phyloP scores from a whole-genome alignment of 2,329 filamentous ascomycete species.

The Aspergillus flavus region DNA sequence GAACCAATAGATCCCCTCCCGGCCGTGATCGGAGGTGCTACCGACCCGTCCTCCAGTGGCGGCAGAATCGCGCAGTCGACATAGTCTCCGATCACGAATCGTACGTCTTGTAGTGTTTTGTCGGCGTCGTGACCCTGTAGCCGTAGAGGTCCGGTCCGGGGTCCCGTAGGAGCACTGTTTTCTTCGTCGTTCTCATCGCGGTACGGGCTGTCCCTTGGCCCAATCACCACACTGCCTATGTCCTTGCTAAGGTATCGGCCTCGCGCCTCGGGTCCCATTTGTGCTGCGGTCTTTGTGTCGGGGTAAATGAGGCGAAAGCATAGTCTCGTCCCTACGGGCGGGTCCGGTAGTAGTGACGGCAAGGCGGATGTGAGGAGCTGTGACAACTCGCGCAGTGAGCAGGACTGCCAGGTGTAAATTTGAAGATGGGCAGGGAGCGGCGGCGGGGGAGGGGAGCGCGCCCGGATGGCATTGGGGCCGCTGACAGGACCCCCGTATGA shows the following conservation, averaged over 20 bases:
- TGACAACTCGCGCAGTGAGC: constrained; percentile 78
- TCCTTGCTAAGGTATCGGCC: constrained; percentile 76
- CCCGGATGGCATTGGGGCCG: constrained; percentile 45
- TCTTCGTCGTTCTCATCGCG: constrained; percentile 32
- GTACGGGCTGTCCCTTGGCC: constrained; percentile 40
- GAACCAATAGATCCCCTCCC: constrained; percentile 49
- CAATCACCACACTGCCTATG: constrained; percentile 79
- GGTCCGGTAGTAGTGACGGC: constrained; percentile 69
- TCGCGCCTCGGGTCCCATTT: constrained; percentile 43
- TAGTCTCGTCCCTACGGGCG: constrained; percentile 79
- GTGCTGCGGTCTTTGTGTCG: constrained; percentile 59
- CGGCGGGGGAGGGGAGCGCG: constrained; percentile 56
- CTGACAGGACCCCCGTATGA: constrained; percentile 28
- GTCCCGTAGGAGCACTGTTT: constrained; percentile 35
- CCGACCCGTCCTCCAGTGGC: constrained; percentile 71
- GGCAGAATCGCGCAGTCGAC: constrained; percentile 80
- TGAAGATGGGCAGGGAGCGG: constrained; percentile 69
- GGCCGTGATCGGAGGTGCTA: constrained; percentile 63
- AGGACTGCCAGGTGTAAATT: constrained; percentile 84
- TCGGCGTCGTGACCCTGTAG: constrained; percentile 62
- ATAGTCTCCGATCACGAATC: constrained; percentile 88
- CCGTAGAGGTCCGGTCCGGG: constrained; percentile 36
- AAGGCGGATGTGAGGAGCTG: constrained; percentile 72
- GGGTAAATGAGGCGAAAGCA: constrained; percentile 85
- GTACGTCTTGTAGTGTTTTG: constrained; percentile 74